Evolutionary conservation across 345 rosid genomes (phyloP).

Genomic region (Moringa oleifera): DNA sequence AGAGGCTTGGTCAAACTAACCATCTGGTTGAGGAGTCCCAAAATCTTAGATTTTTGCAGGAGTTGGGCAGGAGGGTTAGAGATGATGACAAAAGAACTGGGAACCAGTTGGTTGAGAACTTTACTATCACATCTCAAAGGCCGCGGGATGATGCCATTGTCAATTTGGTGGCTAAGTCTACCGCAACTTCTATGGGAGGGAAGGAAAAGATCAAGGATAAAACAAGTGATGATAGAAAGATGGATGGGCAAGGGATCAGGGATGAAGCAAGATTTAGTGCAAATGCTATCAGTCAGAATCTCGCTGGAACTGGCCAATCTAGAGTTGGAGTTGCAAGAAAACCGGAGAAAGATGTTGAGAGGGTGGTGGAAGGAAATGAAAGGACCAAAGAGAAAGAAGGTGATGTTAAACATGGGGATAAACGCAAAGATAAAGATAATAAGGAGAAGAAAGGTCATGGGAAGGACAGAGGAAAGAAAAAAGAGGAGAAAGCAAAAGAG

Average conservation of each 20-base stretch:
- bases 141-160: slow-evolving; percentile 33
- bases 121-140: slow-evolving; percentile 15
- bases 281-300: slow-evolving; percentile 20
- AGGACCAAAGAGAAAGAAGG: slow-evolving; percentile 30
- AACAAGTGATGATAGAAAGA: slow-evolving; percentile 25
- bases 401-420: slow-evolving; percentile 26
- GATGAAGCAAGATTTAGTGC: slow-evolving; percentile 24
- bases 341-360: slow-evolving; percentile 21
- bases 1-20: slow-evolving; percentile 24
- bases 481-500: slow-evolving; percentile 25
- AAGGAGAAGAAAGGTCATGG: slow-evolving; percentile 21
- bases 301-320: slow-evolving; percentile 24
- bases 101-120: slow-evolving; percentile 26
- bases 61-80: slow-evolving; percentile 32
- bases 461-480: slow-evolving; percentile 29
- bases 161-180: slow-evolving; percentile 16
- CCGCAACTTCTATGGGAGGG: slow-evolving; percentile 21
- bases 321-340: slow-evolving; percentile 24
- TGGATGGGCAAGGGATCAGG: slow-evolving; percentile 23
- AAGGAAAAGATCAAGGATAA: slow-evolving; percentile 30
- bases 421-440: slow-evolving; percentile 19
- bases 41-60: slow-evolving; percentile 33
- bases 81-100: slow-evolving; percentile 29
- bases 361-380: slow-evolving; percentile 28
- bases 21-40: slow-evolving; percentile 15